Evolutionary conservation across 768 basidiomycete species (phyloP), one percentile per base, ranked within the genome.

Genomic region (Tylopilus plumbeoviolaceoides): DNA sequence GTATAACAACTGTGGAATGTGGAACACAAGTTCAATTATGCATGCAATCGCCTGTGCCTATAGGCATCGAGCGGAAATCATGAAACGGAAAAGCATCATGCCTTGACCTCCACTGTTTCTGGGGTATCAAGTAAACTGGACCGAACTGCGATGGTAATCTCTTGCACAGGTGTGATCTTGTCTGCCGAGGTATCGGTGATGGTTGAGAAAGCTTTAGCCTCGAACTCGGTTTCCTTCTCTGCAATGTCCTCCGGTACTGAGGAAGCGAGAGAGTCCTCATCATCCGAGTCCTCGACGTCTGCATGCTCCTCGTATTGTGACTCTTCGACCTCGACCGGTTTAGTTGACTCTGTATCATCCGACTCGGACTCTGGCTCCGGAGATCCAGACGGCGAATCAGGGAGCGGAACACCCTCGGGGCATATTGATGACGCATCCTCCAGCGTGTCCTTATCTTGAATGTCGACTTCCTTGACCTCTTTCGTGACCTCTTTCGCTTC

Each of bases 401-500:
- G 74, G 7, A 74, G 65, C 21, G 74, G 71, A 10, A 74, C 57
- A 6, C 59, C 68, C 36, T 73, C 71, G 4, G 74, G 69, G 5
- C 33, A 51, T 48, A 54, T 56, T 21, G 59, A 56, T 14, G 56
- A 53, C 9, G 18, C 27, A 25, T 47, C 56, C 25, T 58, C 57
- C 30, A 50, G 52, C 39, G 55, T 15, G 42, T 50, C 58, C 48
- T 54, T 55, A 28, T 76, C 82, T 35, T 79, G 79, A 45, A 88
- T 69, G 48, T 82, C 85, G 46, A 88, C 86, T 56, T 83, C 77
- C 56, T 83, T 74, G 45, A 89, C 88, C 5, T 85, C 86, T 61
- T 78, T 64, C 0, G 85, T 87, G 55, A 89, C 85, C 60, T 84
- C 84, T 64, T 83, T 87, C 21, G 89, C 84, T 30, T 72, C 82